These are phyloP conservation scores for Colletotrichum truncatum DNA, from an alignment of 2,329 filamentous ascomycete genomes.

Conservation along the genomic window DNA sequence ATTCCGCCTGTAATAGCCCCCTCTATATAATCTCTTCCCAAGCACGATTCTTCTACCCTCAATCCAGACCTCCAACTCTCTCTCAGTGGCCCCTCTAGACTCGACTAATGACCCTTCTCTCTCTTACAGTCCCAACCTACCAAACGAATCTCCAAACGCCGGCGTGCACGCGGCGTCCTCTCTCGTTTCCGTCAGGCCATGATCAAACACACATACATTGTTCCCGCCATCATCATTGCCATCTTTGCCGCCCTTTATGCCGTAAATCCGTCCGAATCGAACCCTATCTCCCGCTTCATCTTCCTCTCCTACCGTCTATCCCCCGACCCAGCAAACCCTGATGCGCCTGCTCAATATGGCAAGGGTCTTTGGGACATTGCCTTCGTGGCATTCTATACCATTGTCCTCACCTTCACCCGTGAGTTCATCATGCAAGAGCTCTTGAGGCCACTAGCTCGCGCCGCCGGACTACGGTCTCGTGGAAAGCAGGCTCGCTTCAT, in stretches of 20 bases:
- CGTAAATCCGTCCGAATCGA: conserved; percentile 78
- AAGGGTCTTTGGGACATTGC: conserved; percentile 89
- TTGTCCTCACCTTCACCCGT: conserved; percentile 91
- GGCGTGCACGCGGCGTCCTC: conserved; percentile 61
- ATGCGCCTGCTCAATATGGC: conserved; percentile 75
- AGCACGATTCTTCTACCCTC: not conserved
- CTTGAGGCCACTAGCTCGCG: conserved; percentile 78
- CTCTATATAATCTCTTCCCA: too few relatives aligned
- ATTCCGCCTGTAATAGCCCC: conserved; percentile 4
- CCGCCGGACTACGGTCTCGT: conserved; percentile 73
- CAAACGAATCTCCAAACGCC: conserved; percentile 62
- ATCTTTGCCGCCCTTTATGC: conserved; percentile 75
- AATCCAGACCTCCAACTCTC: not conserved
- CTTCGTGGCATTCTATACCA: conserved; percentile 88
- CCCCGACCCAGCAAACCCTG: conserved; percentile 48
- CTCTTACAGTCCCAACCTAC: conserved; percentile 12
- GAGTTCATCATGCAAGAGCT: conserved; percentile 96
- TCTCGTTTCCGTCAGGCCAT: conserved; percentile 61
- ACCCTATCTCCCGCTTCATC: conserved; percentile 82
- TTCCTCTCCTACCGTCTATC: conserved; percentile 89
- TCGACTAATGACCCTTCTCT: not conserved
- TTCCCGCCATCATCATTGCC: conserved; percentile 74
- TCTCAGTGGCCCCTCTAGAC: not conserved
- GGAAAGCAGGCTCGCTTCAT: conserved; percentile 91
- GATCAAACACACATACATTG: conserved; percentile 68